Evolutionary conservation across 2,329 filamentous ascomycete species (phyloP), one percentile per base, ranked within the genome.

Genomic region (Fusarium floridanum): DNA sequence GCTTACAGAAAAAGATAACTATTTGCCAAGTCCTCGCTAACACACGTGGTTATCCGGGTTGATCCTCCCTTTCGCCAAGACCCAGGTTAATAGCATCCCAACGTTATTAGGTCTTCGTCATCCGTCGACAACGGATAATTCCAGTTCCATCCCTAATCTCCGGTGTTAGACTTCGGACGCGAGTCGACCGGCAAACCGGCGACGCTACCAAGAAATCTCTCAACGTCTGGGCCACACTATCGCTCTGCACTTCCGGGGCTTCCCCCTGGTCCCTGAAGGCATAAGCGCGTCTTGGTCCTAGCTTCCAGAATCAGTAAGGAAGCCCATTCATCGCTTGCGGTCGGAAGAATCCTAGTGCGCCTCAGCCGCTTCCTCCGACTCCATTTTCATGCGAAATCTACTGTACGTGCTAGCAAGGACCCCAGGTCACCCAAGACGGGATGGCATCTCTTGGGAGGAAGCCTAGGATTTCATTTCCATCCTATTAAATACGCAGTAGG

Each of bases 111-210:
- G 45, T 11, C 45, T 50, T 50, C 14, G 45, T 50, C 45, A 32
- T 9, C 48, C n/a, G 8, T 55, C 17, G 2, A 32, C 22, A 9
- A 50, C 50, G 50, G 50, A 55, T 32, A 20, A 55, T 41, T 61
- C 66, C 59, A 48, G 29, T 59, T 60, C 64, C 39, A 64, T 72
- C 27, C 61, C 12, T 62, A 67, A 72, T 72, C 64, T 72, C 61
- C 68, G 64, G 50, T 14, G 22, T 48, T 17, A 24, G 4, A 48
- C 43, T 48, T 22, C 39, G 17, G n/a, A 64, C 39, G 41, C 41
- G 60, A 56, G 50, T 63, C 66, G 57, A 27, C 64, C 48, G 66
- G 55, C 43, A 45, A 65, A 55, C 22, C 61, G 45, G 43, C 62
- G 61, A 39, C 61, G 53, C 67, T 32, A 24, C 39, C 55, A 50